A percentile compares a stretch with the other conserved stretches of the same genome.
Conservation (phyloP, 169 alveolate genomes). For the Besnoitia besnoiti region DNA sequence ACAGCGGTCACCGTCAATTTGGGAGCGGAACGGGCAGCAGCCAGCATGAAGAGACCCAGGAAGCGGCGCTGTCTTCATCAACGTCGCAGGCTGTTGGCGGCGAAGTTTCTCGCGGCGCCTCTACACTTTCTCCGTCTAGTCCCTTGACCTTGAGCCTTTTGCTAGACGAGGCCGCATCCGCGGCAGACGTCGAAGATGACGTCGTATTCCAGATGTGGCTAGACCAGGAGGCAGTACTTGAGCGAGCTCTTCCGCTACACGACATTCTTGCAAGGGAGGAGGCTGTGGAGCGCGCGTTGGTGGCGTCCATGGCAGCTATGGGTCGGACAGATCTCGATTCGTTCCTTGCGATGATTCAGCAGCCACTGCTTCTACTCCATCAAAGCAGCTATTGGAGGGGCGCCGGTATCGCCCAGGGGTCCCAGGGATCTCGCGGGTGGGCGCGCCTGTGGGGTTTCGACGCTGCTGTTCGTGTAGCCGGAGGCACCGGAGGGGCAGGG, state of each 20-base stretch:
- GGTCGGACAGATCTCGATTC: neutral
- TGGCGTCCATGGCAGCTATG: slow-evolving; percentile 3
- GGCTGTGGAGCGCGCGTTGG: slow-evolving; percentile 4
- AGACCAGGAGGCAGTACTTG: slow-evolving; percentile 13
- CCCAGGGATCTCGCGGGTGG: neutral
- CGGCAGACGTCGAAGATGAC: slow-evolving; percentile 10
- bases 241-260: neutral
- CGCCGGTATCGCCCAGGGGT: neutral
- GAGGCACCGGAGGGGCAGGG: neutral
- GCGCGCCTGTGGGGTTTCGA: slow-evolving; percentile 28
- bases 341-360: slow-evolving; percentile 22
- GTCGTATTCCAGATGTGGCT: slow-evolving; percentile 13
- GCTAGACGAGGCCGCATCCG: neutral
- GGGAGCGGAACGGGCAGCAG: neutral
- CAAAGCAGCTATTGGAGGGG: neutral
- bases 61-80: neutral
- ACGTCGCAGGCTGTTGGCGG: neutral
- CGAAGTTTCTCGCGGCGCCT: neutral
- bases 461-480: neutral
- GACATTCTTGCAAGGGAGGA: neutral
- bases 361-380: slow-evolving; percentile 23
- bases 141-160: neutral
- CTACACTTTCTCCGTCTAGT: neutral
- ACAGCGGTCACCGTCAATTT: neutral
- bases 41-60: neutral